These are phyloP conservation scores for Colletotrichum lini DNA, from an alignment of 2,329 filamentous ascomycete genomes.

Conservation along the genomic window DNA sequence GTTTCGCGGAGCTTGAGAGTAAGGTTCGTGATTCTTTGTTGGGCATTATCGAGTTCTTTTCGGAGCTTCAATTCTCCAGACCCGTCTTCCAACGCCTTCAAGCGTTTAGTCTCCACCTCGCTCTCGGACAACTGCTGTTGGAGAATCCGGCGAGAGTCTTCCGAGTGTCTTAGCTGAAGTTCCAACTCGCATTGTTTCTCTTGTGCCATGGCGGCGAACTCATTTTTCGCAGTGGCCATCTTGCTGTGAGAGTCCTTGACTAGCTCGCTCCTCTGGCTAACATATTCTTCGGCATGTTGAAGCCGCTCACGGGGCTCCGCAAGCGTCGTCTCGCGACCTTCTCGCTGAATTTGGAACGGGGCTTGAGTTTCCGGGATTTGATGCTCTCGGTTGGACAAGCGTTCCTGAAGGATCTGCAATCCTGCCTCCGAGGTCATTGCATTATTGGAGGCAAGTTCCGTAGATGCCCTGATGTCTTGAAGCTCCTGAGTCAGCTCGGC, in stretches of 20 bases:
- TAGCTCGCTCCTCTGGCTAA: neutral
- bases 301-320: conserved; percentile 23
- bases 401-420: neutral
- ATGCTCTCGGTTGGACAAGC: neutral
- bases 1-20: conserved; percentile 33
- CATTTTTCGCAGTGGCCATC: too few relatives aligned
- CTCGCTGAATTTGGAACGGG: conserved; percentile 4
- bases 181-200: neutral
- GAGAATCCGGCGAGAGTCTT: neutral
- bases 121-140: neutral
- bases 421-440: neutral
- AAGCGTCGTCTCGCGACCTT: conserved; percentile 7
- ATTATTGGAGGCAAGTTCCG: neutral
- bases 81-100: neutral
- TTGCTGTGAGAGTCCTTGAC: neutral
- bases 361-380: neutral
- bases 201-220: neutral
- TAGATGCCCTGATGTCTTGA: neutral
- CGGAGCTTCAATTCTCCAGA: neutral
- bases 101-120: neutral
- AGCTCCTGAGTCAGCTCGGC: conserved; percentile 1
- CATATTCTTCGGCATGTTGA: conserved; percentile 8
- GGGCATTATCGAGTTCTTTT: conserved; percentile 25
- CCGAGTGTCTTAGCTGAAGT: neutral
- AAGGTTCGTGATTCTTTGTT: conserved; percentile 39